Conservation (phyloP, 257 asterid genomes). For the Nyctanthes arbortristis region DNA sequence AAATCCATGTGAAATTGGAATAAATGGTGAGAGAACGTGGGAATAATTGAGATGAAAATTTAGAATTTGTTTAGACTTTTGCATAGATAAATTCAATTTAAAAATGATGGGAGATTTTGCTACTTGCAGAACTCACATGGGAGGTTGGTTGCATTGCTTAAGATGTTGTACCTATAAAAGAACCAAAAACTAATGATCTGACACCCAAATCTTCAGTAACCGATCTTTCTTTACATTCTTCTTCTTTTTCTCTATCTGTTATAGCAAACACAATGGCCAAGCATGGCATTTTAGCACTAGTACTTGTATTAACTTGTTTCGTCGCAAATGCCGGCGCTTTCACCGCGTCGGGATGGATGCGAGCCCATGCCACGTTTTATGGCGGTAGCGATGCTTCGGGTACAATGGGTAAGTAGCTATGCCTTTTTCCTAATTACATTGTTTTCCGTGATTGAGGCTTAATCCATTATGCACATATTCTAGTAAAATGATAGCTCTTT, state of each 20-base stretch:
- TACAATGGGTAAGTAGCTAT: conserved; percentile 42
- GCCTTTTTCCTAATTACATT: neutral
- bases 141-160: conserved; percentile 34
- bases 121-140: conserved; percentile 42
- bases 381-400: conserved; percentile 60
- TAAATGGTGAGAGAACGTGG: conserved; percentile 33
- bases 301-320: conserved; percentile 18
- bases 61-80: conserved; percentile 24
- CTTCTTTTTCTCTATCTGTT: neutral
- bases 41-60: conserved; percentile 33
- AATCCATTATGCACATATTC: neutral
- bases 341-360: conserved; percentile 43
- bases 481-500: no score
- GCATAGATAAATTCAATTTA: neutral
- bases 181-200: neutral
- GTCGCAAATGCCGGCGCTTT: conserved; percentile 33
- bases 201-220: conserved; percentile 1
- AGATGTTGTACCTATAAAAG: conserved; percentile 9
- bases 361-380: conserved; percentile 50
- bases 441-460: no score
- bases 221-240: conserved; percentile 12
- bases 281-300: conserved; percentile 20
- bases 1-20: conserved; percentile 32
- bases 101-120: neutral
- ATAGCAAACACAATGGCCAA: conserved; percentile 13